Base-by-base conservation (phyloP, 495 filamentous ascomycete genomes). In the Parachaetomium inaequale region DNA sequence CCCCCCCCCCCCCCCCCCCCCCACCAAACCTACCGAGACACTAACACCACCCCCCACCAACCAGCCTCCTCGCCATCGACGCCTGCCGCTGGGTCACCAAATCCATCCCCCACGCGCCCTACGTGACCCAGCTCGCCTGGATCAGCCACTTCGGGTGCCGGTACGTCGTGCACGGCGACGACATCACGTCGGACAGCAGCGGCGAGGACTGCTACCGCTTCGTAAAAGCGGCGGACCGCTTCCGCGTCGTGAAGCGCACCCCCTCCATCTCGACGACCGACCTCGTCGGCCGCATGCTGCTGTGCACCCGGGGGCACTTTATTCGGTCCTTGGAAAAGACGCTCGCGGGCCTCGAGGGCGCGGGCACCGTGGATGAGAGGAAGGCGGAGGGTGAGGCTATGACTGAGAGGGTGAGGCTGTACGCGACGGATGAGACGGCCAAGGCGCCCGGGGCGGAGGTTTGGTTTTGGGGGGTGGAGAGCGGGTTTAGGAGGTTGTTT, bases 211-310 rank as follows among this genome's bases (percentile, higher is more conserved):
- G 95, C 76, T 99, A 99, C 75, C 87, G 95, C 63, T 96, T 88
- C 71, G 94, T 99, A 56, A 98, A 98, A 74, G 86, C 86, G 26
- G 93, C 92, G 15, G 87, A 87, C 21, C 84, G 94, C 8, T 98
- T 99, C 81, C 87, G 89, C 69, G 90, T 98, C 15, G 94, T 99
- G 21, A 93, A 93, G 76, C 81, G 94, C n/a, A 98, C 95, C 0
- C 93, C 93, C 0, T 91, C 91, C 34, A 99, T 99, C 63, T 95
- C 90, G 5, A 99, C 94, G 1, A 99, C 94, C 3, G 95, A 99
- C 69, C 82, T 99, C 8, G 94, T 99, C 40, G 94, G 95, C 3
- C 85, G 94, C 58, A 99, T 99, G 95, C 81, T 99, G 66, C 76
- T 97, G 52, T 97, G 91, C 73, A 96, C 92, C 1, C 89, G 85